Conservation (phyloP, 2,329 filamentous ascomycete species). For the Ophiosphaerella korrae region DNA sequence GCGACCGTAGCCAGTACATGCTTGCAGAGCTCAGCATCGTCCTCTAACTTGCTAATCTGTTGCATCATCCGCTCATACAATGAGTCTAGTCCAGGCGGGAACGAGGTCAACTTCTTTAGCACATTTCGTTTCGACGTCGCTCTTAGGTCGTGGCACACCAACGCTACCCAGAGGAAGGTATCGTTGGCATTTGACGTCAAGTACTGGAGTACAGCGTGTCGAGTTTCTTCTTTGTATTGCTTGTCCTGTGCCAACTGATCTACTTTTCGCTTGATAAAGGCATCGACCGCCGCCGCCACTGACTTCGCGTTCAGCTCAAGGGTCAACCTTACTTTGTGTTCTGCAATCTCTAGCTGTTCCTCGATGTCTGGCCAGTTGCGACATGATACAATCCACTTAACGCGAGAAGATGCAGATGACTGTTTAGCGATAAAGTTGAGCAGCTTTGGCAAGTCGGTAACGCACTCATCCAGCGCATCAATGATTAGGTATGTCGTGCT, state of each 20-base stretch:
- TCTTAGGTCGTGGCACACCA: background rate
- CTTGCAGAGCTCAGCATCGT: slow-evolving; percentile 28
- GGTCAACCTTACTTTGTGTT: background rate
- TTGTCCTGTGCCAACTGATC: slow-evolving; percentile 30
- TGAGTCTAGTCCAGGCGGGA: slow-evolving; percentile 41
- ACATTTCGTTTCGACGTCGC: slow-evolving; percentile 36
- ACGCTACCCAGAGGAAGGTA: background rate
- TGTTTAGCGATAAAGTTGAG: background rate
- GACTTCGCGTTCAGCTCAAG: slow-evolving; percentile 37
- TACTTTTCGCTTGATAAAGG: slow-evolving; percentile 48
- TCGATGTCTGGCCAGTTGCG: slow-evolving; percentile 35
- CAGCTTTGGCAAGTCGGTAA: slow-evolving; percentile 3
- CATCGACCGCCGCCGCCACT: slow-evolving; percentile 41
- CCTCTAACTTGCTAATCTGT: slow-evolving; percentile 25
- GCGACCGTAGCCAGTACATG: slow-evolving; percentile 42
- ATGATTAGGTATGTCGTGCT: slow-evolving; percentile 12
- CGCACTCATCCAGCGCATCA: slow-evolving; percentile 18
- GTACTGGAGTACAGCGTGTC: too few species aligned
- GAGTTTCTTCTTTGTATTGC: slow-evolving; percentile 42
- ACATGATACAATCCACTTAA: background rate
- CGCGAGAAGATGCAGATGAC: slow-evolving; percentile 13
- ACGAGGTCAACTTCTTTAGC: slow-evolving; percentile 1
- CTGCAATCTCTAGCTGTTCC: slow-evolving; percentile 20
- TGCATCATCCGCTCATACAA: slow-evolving; percentile 50
- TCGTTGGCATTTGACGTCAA: too few species aligned